A percentile compares a stretch with the other conserved stretches of the same genome.
phyloP scores from a whole-genome alignment of 805 yeast genomes.

The Nakazawaea sp. region DNA sequence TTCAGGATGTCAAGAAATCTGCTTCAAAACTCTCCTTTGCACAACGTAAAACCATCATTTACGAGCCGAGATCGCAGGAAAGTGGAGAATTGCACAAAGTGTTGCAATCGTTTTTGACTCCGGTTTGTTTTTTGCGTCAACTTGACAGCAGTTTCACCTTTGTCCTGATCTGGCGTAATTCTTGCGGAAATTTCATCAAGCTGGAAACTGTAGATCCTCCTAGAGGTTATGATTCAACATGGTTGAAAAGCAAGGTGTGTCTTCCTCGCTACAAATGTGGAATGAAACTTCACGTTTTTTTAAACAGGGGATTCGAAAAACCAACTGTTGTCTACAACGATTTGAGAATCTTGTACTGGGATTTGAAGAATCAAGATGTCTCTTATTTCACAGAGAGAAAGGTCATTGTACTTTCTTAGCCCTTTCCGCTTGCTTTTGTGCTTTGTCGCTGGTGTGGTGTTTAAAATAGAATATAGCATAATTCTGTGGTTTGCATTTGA shows the following conservation, averaged over 20 bases:
- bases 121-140: too few relatives aligned
- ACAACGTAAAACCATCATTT: not conserved
- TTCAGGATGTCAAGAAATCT: too few relatives aligned
- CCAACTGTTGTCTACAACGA: constrained; percentile 4
- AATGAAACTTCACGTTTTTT: constrained; percentile 31
- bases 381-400: constrained; percentile 2
- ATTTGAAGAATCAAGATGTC: constrained; percentile 1
- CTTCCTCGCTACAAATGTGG: constrained; percentile 37
- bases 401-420: not conserved
- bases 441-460: not conserved
- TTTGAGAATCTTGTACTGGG: constrained; percentile 7
- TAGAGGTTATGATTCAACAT: constrained; percentile 21
- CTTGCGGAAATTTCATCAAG: constrained; percentile 29
- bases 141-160: constrained; percentile 26
- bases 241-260: constrained; percentile 32
- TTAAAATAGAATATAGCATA: not conserved
- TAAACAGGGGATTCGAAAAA: not conserved
- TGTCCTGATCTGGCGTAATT: constrained; percentile 31
- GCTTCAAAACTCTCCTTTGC: too few relatives aligned
- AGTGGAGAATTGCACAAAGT: too few relatives aligned
- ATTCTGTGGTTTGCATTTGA: too few relatives aligned
- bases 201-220: constrained; percentile 22
- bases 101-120: too few relatives aligned
- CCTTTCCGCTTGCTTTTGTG: not conserved
- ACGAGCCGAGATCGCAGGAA: not conserved